These are phyloP conservation scores for Fusarium chlamydosporum DNA, from an alignment of 2,329 filamentous ascomycete species.

Conservation along the genomic window DNA sequence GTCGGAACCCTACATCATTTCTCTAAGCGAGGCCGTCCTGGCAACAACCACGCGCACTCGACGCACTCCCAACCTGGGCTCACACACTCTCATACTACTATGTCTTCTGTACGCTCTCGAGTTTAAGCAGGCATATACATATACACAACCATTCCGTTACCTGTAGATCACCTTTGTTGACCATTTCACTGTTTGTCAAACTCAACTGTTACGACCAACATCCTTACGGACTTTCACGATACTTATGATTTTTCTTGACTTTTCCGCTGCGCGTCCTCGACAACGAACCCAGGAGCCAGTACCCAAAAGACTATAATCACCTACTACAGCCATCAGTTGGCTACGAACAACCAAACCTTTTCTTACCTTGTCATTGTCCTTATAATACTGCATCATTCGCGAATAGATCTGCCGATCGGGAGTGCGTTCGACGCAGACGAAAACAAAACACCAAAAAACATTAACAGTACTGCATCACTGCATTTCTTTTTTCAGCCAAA, in stretches of 20 bases:
- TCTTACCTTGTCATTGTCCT: constrained; percentile 34
- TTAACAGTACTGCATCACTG: constrained; percentile 27
- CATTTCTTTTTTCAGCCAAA: constrained; percentile 24
- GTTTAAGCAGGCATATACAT: constrained; percentile 47
- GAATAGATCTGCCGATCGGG: constrained; percentile 32
- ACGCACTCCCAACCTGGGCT: constrained; percentile 56
- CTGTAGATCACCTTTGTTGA: constrained; percentile 18
- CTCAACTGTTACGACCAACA: constrained; percentile 47
- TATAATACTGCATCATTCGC: constrained; percentile 37
- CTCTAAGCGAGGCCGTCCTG: constrained; percentile 61
- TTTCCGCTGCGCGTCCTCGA: constrained; percentile 28
- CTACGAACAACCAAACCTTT: constrained; percentile 45
- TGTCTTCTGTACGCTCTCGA: constrained; percentile 56
- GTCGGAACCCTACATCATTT: constrained; percentile 71
- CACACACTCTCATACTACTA: constrained; percentile 55
- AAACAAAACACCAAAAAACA: constrained; percentile 41
- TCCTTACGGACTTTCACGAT: constrained; percentile 52
- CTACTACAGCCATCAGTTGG: constrained; percentile 40
- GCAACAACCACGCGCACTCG: constrained; percentile 54
- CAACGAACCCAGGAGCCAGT: constrained; percentile 37
- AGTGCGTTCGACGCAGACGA: constrained; percentile 22
- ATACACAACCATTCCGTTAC: constrained; percentile 16
- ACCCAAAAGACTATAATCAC: constrained; percentile 46
- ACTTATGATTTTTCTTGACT: constrained; percentile 51
- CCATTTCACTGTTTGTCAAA: constrained; percentile 30